These are phyloP conservation scores for Solanum medicagineum DNA, from an alignment of 257 asterid genomes.

Conservation along the genomic window DNA sequence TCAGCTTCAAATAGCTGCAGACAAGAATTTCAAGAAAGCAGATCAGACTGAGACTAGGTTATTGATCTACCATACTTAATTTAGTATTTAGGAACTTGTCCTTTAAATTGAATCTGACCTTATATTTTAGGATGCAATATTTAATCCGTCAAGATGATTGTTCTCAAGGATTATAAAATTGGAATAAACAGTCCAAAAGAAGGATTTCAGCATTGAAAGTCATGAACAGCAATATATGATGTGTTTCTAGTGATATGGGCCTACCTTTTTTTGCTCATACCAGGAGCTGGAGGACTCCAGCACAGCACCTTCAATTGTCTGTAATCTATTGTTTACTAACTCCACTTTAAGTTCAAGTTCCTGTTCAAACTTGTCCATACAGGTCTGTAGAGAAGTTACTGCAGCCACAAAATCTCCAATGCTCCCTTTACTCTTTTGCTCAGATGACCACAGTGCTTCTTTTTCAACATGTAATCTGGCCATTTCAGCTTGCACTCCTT, in stretches of 20 bases:
- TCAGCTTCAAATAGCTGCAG: constrained; percentile 69
- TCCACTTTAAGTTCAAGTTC: constrained; percentile 35
- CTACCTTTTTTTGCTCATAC: constrained; percentile 62
- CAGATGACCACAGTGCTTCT: constrained; percentile 40
- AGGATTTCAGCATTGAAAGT: neutral
- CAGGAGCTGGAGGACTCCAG: constrained; percentile 45
- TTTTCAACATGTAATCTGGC: constrained; percentile 41
- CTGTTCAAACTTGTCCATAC: constrained; percentile 42
- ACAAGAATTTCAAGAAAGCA: neutral
- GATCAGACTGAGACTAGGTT: neutral
- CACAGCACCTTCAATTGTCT: constrained; percentile 32
- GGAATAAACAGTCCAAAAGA: neutral
- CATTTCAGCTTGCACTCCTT: constrained; percentile 67
- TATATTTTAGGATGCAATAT: neutral
- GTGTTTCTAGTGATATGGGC: neutral
- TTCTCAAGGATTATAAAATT: neutral
- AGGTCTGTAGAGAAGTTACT: constrained; percentile 35
- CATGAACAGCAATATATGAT: neutral
- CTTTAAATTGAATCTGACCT: neutral
- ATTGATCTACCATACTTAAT: neutral
- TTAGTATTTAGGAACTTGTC: neutral
- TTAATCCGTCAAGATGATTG: neutral
- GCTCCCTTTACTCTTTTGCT: constrained; percentile 33
- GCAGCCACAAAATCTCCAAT: constrained; percentile 34
- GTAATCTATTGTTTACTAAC: constrained; percentile 41